Evolutionary conservation across 768 basidiomycete genomes (phyloP).

Genomic region (Boletus coccyginus): DNA sequence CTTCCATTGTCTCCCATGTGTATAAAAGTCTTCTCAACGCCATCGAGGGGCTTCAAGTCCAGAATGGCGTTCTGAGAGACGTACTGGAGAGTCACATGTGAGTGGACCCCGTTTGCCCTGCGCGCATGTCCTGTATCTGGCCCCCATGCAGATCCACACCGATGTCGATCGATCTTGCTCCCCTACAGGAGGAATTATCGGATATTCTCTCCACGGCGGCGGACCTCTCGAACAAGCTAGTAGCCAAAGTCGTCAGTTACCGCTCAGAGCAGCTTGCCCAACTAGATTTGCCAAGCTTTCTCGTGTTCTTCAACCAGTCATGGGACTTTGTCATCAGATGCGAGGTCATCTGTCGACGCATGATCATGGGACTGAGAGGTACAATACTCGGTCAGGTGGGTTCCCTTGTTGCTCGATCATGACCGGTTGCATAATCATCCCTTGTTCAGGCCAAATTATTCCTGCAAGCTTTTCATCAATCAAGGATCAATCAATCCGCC

Average conservation of each 20-base stretch:
- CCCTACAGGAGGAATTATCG: slow-evolving; percentile 61
- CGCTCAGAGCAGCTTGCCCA: slow-evolving; percentile 78
- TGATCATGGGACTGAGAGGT: slow-evolving; percentile 92
- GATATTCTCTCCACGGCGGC: slow-evolving; percentile 79
- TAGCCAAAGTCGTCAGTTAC: slow-evolving; percentile 71
- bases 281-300: slow-evolving; percentile 71
- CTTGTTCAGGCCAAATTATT: slow-evolving; percentile 74
- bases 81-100: slow-evolving; percentile 51
- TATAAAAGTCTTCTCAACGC: slow-evolving; percentile 62
- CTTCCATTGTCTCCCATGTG: slow-evolving; percentile 55
- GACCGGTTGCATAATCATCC: not conserved
- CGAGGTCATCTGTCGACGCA: slow-evolving; percentile 80
- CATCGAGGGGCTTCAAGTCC: slow-evolving; percentile 64
- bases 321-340: slow-evolving; percentile 91
- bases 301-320: slow-evolving; percentile 75
- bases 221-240: slow-evolving; percentile 82
- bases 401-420: not conserved
- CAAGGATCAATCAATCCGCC: slow-evolving; percentile 73
- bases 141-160: slow-evolving; percentile 34
- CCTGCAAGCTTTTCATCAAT: slow-evolving; percentile 82
- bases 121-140: slow-evolving; percentile 1
- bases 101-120: slow-evolving; percentile 9
- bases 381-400: slow-evolving; percentile 78
- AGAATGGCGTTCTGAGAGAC: slow-evolving; percentile 55
- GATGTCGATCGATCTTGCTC: slow-evolving; percentile 40